Conservation (phyloP, 805 yeast species). For the Candida succiphila region DNA sequence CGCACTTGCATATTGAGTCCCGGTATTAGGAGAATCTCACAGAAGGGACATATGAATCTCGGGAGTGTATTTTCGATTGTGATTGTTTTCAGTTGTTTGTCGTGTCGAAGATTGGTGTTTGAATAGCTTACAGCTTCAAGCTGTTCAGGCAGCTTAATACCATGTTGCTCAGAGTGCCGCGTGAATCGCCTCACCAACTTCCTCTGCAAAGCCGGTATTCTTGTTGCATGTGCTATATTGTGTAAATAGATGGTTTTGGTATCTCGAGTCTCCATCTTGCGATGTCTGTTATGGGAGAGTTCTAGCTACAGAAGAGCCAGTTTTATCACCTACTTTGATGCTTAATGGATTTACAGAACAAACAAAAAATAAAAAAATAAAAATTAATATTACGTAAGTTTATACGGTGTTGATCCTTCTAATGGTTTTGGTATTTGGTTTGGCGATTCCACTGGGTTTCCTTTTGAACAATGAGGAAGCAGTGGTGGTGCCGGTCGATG, state of each 20-base stretch:
- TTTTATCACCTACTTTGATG: too few species aligned
- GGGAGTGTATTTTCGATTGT: constrained; percentile 1
- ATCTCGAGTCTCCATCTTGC: neutral
- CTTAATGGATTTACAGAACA: neutral
- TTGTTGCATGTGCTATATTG: constrained; percentile 9
- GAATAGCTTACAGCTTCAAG: too few species aligned
- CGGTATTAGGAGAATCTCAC: constrained; percentile 11
- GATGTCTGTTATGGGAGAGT: neutral
- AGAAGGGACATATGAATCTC: constrained; percentile 6
- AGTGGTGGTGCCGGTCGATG: constrained; percentile 1
- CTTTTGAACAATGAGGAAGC: neutral
- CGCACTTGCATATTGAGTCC: constrained; percentile 11
- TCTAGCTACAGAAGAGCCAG: too few species aligned
- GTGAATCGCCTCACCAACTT: constrained; percentile 9
- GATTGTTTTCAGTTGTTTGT: constrained; percentile 3
- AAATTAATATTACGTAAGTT: constrained; percentile 1
- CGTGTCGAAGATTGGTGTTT: constrained; percentile 10
- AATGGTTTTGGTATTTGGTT: neutral
- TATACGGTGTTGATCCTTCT: neutral
- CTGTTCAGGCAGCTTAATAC: constrained; percentile 9
- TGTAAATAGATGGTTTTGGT: constrained; percentile 8
- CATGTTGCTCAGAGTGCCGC: constrained; percentile 5
- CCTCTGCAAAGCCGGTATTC: constrained; percentile 6
- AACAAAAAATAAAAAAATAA: neutral
- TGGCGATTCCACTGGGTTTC: neutral